Base-by-base conservation (phyloP, 768 basidiomycete genomes). In the Kwoniella bestiolae region DNA sequence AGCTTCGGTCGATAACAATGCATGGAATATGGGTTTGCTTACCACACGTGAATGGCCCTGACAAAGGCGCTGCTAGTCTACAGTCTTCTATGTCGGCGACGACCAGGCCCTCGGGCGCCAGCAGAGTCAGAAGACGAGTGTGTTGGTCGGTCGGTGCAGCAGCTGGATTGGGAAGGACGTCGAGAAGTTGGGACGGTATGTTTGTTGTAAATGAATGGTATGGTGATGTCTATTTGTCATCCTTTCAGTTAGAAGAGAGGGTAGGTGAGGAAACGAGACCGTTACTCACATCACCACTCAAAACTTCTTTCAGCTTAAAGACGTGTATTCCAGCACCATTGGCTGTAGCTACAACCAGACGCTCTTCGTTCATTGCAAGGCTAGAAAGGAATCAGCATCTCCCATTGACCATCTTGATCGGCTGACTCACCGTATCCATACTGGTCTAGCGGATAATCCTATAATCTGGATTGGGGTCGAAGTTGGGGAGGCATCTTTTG, bases 91-190 rank as follows among this genome's bases (percentile, higher is more conserved):
- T 72, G 49, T 80, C 77, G 5, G 75, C 63, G 21, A 80, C 55
- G 3, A 66, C 64, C 18, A 79, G 65, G 21, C 76, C 70, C 21
- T 71, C 66, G 18, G n/a, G 32, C 6, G 51, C 60, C 25, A 74
- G 12, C 12, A 75, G 38, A 7, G 68, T 58, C 14, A 73, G 65
- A 41, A 62, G 66, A 12, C 58, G 64, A 5, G 67, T n/a, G 16
- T 63, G 57, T 7, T 64, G 46, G 23, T 72, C 65, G 49, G 32
- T 32, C 21, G 63, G 21, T 41, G 67, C 44, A 55, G 63, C 21
- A 34, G 78, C 60, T 47, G 79, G 79, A 56, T 80, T 80, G 4
- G 79, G 79, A 5, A 80, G 50, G 3, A 80, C 63, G 50, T 80
- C 75, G 7, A 79, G 60, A 2, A 77, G 64, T 18, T 68, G 71